These are phyloP conservation scores for Thraustotheca clavata DNA, from an alignment of 352 stramenopile genomes.

Conservation along the genomic window DNA sequence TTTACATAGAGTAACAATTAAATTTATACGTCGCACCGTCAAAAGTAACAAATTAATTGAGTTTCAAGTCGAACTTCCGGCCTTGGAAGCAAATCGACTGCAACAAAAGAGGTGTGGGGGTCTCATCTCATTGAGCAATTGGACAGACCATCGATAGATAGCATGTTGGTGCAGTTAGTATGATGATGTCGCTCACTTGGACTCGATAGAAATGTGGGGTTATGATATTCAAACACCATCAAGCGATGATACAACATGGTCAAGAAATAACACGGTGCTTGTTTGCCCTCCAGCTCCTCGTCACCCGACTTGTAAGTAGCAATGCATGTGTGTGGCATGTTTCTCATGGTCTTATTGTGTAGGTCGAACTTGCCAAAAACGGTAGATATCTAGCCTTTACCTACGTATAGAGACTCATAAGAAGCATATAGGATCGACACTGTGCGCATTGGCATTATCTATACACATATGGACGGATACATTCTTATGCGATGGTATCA, in stretches of 20 bases:
- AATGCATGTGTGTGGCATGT: background rate
- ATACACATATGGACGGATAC: slow-evolving; percentile 4
- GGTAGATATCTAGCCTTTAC: background rate
- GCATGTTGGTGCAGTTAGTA: too few species aligned
- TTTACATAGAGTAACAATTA: too few species aligned
- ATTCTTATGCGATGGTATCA: slow-evolving; percentile 18
- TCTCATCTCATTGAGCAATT: background rate
- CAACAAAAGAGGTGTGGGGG: background rate
- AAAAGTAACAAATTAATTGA: too few species aligned
- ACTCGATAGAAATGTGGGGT: background rate
- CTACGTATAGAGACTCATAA: background rate
- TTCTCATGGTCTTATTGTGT: background rate
- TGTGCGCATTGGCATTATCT: slow-evolving; percentile 16
- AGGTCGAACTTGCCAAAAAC: slow-evolving; percentile 15
- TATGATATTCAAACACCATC: background rate
- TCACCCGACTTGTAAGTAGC: slow-evolving; percentile 14
- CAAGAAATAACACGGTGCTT: background rate
- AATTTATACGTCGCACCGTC: too few species aligned
- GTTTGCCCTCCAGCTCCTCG: slow-evolving; percentile 1
- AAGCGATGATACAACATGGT: background rate
- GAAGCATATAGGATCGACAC: slow-evolving; percentile 7
- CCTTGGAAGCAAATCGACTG: too few species aligned
- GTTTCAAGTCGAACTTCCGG: too few species aligned
- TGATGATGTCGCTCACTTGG: too few species aligned
- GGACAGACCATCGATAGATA: too few species aligned